A percentile compares a stretch with the other conserved stretches of the same genome.
These are phyloP conservation scores for Arthrobotrys megalospora DNA, from an alignment of 2,329 filamentous ascomycete species.

Conservation along the genomic window DNA sequence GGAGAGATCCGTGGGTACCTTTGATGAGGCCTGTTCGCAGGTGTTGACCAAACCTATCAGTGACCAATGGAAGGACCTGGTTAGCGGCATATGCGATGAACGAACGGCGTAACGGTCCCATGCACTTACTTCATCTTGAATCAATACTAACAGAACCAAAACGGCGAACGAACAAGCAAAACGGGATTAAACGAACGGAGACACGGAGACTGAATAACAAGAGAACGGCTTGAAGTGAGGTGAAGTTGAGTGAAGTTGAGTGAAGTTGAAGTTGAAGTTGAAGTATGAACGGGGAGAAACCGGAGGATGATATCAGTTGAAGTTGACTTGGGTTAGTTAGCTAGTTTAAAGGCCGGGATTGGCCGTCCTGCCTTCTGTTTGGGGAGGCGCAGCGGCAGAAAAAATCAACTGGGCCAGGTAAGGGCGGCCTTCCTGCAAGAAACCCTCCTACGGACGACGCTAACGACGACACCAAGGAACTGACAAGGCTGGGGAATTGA, in stretches of 20 bases:
- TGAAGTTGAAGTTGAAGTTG: slow-evolving; percentile 8
- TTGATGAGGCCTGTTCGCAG: slow-evolving; percentile 94
- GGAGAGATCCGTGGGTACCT: slow-evolving; percentile 63
- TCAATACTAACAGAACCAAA: slow-evolving; percentile 3
- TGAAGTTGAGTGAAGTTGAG: background rate
- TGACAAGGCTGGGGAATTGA: slow-evolving; percentile 6
- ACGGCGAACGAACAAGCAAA: background rate
- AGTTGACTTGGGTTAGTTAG: background rate
- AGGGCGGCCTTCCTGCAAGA: slow-evolving; percentile 1
- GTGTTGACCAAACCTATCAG: slow-evolving; percentile 88
- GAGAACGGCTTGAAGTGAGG: background rate
- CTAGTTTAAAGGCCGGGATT: slow-evolving; percentile 30
- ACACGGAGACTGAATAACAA: background rate
- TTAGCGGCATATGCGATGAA: slow-evolving; percentile 38
- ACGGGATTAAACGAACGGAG: background rate
- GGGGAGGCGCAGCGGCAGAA: slow-evolving; percentile 53
- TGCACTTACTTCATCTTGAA: slow-evolving; percentile 51
- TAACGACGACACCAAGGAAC: background rate
- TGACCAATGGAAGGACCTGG: slow-evolving; percentile 43
- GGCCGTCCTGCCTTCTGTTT: slow-evolving; percentile 42
- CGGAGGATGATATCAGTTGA: slow-evolving; percentile 42
- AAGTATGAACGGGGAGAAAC: slow-evolving; percentile 14
- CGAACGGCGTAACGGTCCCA: background rate
- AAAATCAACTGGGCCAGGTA: slow-evolving; percentile 15
- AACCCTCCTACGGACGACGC: slow-evolving; percentile 6